A percentile compares a stretch with the other conserved stretches of the same genome.
Evolutionary conservation across 2,329 filamentous ascomycete genomes (phyloP).

Genomic region (Xylariaceae sp.): DNA sequence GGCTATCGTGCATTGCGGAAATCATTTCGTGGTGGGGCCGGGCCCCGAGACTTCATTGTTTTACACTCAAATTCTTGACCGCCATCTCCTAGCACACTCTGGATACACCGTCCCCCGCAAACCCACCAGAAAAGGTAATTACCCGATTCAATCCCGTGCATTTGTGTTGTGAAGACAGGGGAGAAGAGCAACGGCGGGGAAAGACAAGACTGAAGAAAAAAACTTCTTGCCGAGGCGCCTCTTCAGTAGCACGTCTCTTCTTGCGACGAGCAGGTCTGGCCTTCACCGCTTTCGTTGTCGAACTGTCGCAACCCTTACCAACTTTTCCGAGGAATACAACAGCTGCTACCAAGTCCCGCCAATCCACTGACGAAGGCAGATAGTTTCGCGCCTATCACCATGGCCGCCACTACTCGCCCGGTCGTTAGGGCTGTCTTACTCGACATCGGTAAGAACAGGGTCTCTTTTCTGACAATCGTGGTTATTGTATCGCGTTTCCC

Average conservation of each 20-base stretch:
- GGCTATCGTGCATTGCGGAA: conserved; percentile 16
- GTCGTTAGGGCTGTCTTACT: conserved; percentile 48
- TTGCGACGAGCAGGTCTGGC: not conserved
- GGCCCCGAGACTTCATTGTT: conserved; percentile 12
- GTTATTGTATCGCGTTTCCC: conserved; percentile 16
- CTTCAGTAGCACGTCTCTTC: not conserved
- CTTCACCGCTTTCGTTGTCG: conserved; percentile 11
- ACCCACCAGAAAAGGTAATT: conserved; percentile 8
- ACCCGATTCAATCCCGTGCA: conserved; percentile 6
- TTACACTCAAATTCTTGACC: conserved; percentile 26
- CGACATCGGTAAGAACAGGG: conserved; percentile 52
- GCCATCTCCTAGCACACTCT: conserved; percentile 27
- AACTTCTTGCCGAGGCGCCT: conserved; percentile 2
- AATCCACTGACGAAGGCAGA: conserved; percentile 2
- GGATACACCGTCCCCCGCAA: conserved; percentile 17
- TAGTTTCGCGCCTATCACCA: conserved; percentile 17
- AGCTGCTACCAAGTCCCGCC: conserved; percentile 5
- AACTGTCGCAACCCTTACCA: conserved; percentile 1
- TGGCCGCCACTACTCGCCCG: conserved; percentile 29
- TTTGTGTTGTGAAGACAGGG: conserved; percentile 6
- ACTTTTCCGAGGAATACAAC: not conserved
- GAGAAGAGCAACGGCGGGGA: not conserved
- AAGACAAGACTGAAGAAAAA: not conserved
- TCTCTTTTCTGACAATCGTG: conserved; percentile 17
- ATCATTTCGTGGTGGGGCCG: conserved; percentile 11